phyloP scores from a whole-genome alignment of 371 early-diverging fungal species.

The Apophysomyces elegans region DNA sequence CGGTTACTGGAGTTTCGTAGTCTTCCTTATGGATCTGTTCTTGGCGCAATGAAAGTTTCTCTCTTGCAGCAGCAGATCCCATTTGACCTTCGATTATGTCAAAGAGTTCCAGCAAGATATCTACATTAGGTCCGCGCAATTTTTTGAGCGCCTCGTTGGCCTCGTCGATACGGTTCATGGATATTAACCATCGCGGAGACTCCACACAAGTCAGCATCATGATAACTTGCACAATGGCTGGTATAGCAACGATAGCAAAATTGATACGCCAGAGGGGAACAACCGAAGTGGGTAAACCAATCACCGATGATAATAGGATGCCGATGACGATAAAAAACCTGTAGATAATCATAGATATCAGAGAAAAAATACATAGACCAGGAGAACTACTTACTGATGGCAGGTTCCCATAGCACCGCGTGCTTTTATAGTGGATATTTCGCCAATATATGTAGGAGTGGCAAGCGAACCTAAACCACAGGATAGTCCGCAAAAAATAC shows the following conservation, averaged over 20 bases:
- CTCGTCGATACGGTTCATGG: conserved; percentile 45
- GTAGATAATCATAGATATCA: too few species aligned
- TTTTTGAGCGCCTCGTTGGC: conserved; percentile 48
- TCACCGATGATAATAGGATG: conserved; percentile 59
- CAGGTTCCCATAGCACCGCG: conserved; percentile 78
- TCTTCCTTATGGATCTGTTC: conserved; percentile 12
- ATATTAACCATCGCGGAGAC: conserved; percentile 69
- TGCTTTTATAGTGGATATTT: conserved; percentile 71
- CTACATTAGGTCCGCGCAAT: conserved; percentile 44
- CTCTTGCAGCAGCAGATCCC: conserved; percentile 8
- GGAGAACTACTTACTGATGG: conserved; percentile 56
- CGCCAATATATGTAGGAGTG: conserved; percentile 82
- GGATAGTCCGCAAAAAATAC: conserved; percentile 80
- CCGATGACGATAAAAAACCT: conserved; percentile 71
- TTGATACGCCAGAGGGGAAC: conserved; percentile 67
- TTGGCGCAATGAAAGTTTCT: conserved; percentile 3
- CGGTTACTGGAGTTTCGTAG: conserved; percentile 5
- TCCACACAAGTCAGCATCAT: conserved; percentile 70
- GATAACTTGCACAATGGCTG: conserved; percentile 64
- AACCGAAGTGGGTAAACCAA: conserved; percentile 53
- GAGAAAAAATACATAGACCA: not conserved
- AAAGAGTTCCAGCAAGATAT: conserved; percentile 49
- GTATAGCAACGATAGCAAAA: conserved; percentile 58
- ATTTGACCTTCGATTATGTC: conserved; percentile 49
- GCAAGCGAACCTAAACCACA: conserved; percentile 79